Percentiles rank a stretch among this genome's conserved stretches.
phyloP scores from a whole-genome alignment of 1,284 basidiomycete species.

The Tylopilus sp. region DNA sequence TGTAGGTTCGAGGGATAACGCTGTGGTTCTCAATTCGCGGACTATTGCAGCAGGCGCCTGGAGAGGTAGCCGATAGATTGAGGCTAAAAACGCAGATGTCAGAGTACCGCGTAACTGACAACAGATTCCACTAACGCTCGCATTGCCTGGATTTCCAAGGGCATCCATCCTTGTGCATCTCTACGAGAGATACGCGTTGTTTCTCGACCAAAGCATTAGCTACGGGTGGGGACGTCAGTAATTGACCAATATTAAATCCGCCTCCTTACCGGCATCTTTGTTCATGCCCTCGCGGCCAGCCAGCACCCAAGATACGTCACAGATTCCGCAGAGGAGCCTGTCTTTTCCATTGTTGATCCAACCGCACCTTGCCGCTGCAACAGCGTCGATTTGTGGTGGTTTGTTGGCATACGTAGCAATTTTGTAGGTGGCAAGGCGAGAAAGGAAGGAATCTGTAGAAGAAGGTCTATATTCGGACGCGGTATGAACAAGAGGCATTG shows the following conservation, averaged over 20 bases:
- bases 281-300: constrained; percentile 61
- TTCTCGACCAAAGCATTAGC: constrained; percentile 68
- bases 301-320: constrained; percentile 67
- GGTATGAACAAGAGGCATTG: constrained; percentile 31
- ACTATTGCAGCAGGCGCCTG: constrained; percentile 59
- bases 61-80: constrained; percentile 71
- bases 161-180: constrained; percentile 72
- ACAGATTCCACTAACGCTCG: constrained; percentile 47
- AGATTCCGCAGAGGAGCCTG: constrained; percentile 66
- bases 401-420: constrained; percentile 75
- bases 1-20: constrained; percentile 49
- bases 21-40: constrained; percentile 54
- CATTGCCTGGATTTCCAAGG: constrained; percentile 79
- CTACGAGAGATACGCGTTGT: constrained; percentile 59
- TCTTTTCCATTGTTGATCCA: constrained; percentile 79
- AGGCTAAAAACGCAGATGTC: constrained; percentile 40
- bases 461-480: constrained; percentile 71
- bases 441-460: constrained; percentile 64
- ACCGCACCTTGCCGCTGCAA: constrained; percentile 72
- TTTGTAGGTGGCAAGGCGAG: constrained; percentile 71
- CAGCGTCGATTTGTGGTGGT: constrained; percentile 65
- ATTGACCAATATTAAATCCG: constrained; percentile 22
- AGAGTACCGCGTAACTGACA: not conserved
- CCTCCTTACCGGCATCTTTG: constrained; percentile 67
- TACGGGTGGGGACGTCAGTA: constrained; percentile 30